A percentile compares a stretch with the other conserved stretches of the same genome.
Conservation (phyloP, 345 rosid species). For the Crucihimalaya himalaica region DNA sequence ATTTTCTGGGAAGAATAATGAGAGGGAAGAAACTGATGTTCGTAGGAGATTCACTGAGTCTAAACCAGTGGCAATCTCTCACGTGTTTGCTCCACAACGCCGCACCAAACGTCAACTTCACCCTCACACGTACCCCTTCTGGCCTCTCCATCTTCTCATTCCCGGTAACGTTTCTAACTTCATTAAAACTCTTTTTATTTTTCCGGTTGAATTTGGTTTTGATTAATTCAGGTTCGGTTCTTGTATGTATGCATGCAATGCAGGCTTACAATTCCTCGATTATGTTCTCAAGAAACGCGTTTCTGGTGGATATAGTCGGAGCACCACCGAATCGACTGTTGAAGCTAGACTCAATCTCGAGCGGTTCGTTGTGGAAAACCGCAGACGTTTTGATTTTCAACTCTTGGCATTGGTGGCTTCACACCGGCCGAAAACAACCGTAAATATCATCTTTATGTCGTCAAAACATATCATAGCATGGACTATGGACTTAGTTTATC, state of each 20-base stretch:
- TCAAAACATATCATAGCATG: not conserved
- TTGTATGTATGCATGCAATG: constrained; percentile 14
- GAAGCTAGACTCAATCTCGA: constrained; percentile 56
- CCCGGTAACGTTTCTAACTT: constrained; percentile 42
- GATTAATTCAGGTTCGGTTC: not conserved
- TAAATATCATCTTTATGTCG: constrained; percentile 24
- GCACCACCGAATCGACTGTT: constrained; percentile 43
- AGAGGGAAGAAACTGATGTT: constrained; percentile 71
- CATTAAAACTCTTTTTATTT: not conserved
- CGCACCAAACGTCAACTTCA: constrained; percentile 43
- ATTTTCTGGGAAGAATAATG: constrained; percentile 47
- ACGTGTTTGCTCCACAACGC: constrained; percentile 78
- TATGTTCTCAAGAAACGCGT: constrained; percentile 69
- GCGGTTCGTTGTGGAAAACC: constrained; percentile 56
- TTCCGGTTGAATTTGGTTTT: not conserved
- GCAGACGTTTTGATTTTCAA: constrained; percentile 65
- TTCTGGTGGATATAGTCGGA: constrained; percentile 62
- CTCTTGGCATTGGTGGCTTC: constrained; percentile 99
- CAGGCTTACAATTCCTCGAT: constrained; percentile 52
- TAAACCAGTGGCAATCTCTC: constrained; percentile 91
- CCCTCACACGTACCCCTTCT: constrained; percentile 34
- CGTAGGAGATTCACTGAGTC: constrained; percentile 80
- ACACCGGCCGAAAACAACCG: constrained; percentile 74
- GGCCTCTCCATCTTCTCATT: constrained; percentile 65
- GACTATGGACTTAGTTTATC: not conserved